Evolutionary conservation across 306 rosid genomes (phyloP).

Genomic region (Senna tora): DNA sequence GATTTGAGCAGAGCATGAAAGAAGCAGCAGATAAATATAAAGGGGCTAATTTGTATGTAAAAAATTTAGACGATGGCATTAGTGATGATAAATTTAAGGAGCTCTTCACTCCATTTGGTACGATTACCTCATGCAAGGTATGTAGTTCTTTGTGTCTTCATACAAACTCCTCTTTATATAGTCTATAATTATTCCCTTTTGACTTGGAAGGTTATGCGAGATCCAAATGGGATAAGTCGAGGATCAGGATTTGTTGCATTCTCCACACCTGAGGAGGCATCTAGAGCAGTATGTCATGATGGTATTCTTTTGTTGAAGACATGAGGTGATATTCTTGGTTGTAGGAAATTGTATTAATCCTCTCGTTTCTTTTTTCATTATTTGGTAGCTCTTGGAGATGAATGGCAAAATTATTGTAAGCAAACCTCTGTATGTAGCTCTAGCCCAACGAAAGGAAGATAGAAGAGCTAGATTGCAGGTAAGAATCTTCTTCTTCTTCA

Average conservation of each 20-base stretch:
- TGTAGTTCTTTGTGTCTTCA: slow-evolving; percentile 29
- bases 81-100: slow-evolving; percentile 77
- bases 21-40: too few species aligned
- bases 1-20: too few species aligned
- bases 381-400: slow-evolving; percentile 76
- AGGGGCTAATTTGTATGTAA: too few species aligned
- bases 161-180: neutral
- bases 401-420: slow-evolving; percentile 84
- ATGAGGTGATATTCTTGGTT: neutral
- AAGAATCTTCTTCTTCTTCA: slow-evolving; percentile 8
- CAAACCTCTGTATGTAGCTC: slow-evolving; percentile 97
- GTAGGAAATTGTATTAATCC: neutral
- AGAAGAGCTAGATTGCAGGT: slow-evolving; percentile 98
- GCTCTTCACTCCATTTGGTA: slow-evolving; percentile 72
- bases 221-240: slow-evolving; percentile 85
- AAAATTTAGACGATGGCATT: slow-evolving; percentile 69
- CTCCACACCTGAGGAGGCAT: slow-evolving; percentile 92
- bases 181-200: neutral
- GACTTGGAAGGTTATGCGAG: slow-evolving; percentile 79
- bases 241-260: slow-evolving; percentile 99
- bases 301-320: slow-evolving; percentile 2
- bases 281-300: slow-evolving; percentile 82
- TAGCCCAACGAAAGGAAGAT: slow-evolving; percentile 93
- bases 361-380: neutral
- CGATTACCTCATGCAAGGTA: slow-evolving; percentile 91